Evolutionary conservation across 78 protist species (phyloP), one percentile per base, ranked within the genome.

Genomic region (Acrasis kona): DNA sequence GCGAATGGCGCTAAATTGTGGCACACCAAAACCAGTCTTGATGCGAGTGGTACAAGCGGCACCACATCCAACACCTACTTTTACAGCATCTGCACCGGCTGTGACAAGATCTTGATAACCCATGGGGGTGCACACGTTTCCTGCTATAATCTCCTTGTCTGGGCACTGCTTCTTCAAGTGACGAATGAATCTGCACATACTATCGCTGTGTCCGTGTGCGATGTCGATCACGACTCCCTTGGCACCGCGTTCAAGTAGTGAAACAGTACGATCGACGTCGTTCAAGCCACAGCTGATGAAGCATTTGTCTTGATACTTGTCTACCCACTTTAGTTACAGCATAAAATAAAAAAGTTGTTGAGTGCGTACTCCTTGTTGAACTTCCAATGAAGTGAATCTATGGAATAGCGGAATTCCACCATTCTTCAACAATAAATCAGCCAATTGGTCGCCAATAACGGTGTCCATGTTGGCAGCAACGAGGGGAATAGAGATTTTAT

Each of bases 1-100:
- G 79, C 82, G 86, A 35, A 94, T 89, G 6, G 98, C 96, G 1
- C 96, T 83, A 36, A 88, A 87, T 69, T 88, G 92, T 8, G 96
- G 89, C 36, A 84, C 58, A 30, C 96, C 96, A 3, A 37, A 67
- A 0, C 91, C 96, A 71, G 83, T 83, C n/a, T 87, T 90, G 72
- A 84, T 89, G 72, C 91, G 95, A 2, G 98, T 96, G 64, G 94
- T 93, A 82, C 98, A 96, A 73, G 92, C 92, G 29, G 92, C 80
- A 10, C 98, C 98, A 4, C 87, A 76, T 61, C 98, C 98, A 84
- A 96, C 92, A 41, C 98, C 98, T 36, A 96, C 91, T 67, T 92
- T 85, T 40, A 93, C 87, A 2, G 80, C 91, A 78, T 96, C 97
- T 19, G 87, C 96, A 28, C 97, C 95, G 31, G 95, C 88, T 8